Percentiles rank a stretch among this genome's conserved stretches.
phyloP scores from a whole-genome alignment of 345 rosid species.

The Sonneratia alba region DNA sequence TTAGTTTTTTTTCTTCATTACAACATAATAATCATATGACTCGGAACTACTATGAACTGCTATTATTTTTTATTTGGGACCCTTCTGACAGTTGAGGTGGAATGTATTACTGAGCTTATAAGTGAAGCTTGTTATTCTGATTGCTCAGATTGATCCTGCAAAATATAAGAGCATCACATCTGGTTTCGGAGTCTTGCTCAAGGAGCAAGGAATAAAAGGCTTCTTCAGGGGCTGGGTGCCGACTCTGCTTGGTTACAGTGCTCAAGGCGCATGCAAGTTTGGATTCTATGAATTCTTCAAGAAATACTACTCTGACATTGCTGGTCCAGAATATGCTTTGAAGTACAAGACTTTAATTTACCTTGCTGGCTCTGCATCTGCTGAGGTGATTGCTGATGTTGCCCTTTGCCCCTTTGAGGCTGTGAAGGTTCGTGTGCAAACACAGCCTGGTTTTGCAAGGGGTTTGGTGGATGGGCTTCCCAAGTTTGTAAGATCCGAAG shows the following conservation, averaged over 20 bases:
- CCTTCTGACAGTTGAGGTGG: not conserved
- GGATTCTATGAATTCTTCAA: conserved; percentile 97
- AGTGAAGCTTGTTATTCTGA: not conserved
- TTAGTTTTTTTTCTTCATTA: not conserved
- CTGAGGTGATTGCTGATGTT: conserved; percentile 86
- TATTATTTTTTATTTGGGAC: not conserved
- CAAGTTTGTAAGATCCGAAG: conserved; percentile 86
- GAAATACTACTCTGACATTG: conserved; percentile 85
- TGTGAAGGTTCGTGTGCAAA: conserved; percentile 96
- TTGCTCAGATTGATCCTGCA: conserved; percentile 72
- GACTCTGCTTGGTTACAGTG: conserved; percentile 91
- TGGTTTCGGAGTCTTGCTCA: conserved; percentile 78
- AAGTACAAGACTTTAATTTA: conserved; percentile 95
- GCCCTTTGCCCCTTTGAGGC: conserved; percentile 99
- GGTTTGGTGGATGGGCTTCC: conserved; percentile 94
- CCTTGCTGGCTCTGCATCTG: conserved; percentile 99
- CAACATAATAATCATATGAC: not conserved
- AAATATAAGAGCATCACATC: conserved; percentile 93
- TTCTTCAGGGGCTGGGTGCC: conserved; percentile 99
- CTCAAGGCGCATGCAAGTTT: conserved; percentile 98
- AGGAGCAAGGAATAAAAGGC: conserved; percentile 88
- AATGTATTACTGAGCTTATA: conserved; percentile 1
- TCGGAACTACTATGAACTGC: not conserved
- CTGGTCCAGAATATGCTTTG: conserved; percentile 74
- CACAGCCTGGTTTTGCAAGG: conserved; percentile 98